Base-by-base conservation (phyloP, 441 rosid species). In the Biscutella laevigata region DNA sequence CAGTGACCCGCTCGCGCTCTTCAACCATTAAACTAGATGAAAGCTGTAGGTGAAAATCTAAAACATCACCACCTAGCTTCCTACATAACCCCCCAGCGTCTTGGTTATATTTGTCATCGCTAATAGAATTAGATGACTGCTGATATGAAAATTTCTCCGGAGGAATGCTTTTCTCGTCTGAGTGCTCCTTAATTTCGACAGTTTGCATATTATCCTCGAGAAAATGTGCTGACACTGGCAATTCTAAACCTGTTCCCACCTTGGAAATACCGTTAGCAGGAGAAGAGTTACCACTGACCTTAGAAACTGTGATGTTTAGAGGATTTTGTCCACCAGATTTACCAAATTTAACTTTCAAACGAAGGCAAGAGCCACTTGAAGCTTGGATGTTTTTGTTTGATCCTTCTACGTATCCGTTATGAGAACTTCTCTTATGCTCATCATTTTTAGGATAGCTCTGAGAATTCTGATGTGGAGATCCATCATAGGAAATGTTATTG, bases 341-440 rank as follows among this genome's bases (percentile, higher is more conserved):
- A 52, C 96, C 92, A 71, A 86, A 55, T 72, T 78, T 92, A 60
- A 92, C 82, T 80, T 74, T 88, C 70, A 92, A 67, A 25, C 92
- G 86, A 30, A 88, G 77, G 63, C 82, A 57, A 52, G 65, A 48
- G 34, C 64, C 64, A 35, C 65, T 73, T 61, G 75, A 64, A 71
- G 73, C 51, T 69, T 46, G 61, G 53, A 20, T 7, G 39, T 72
- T 74, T 58, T 60, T 68, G 44, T 65, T 63, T 33, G 84, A 72
- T 22, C 46, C 67, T 32, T 63, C 71, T 20, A 65, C 62, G 49
- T 59, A 59, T 29, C 75, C 66, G 41, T 66, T 62, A 21, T 52
- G 40, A 48, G 5, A 57, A 41, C 64, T 66, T 42, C 61, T 79
- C 15, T 24, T 71, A 48, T 4, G 55, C 61, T 70, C 77, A 67